phyloP scores from a whole-genome alignment of 768 basidiomycete species.

The Asterophora parasitica region DNA sequence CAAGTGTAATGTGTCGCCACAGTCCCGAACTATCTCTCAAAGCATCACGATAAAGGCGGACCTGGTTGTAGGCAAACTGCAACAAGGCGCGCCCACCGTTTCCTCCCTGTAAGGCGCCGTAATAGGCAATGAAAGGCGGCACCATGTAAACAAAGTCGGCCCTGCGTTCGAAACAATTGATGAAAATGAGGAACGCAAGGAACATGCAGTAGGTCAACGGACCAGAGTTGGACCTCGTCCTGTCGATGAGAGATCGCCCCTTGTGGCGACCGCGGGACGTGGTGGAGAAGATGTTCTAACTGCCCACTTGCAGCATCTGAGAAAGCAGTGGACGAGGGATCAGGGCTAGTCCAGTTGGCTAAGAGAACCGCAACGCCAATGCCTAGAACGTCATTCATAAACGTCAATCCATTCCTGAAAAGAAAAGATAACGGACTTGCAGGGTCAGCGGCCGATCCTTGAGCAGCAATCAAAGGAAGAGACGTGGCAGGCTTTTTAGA shows the following conservation, averaged over 20 bases:
- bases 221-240: conserved; percentile 53
- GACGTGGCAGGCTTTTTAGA: conserved; percentile 29
- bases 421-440: conserved; percentile 29
- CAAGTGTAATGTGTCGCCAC: conserved; percentile 54
- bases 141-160: conserved; percentile 59
- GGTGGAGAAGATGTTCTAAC: conserved; percentile 41
- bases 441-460: conserved; percentile 57
- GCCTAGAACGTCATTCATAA: conserved; percentile 25
- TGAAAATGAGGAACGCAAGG: background rate
- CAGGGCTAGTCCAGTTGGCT: conserved; percentile 46
- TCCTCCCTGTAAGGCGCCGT: conserved; percentile 43
- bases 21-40: conserved; percentile 43
- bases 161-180: conserved; percentile 28
- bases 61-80: conserved; percentile 51
- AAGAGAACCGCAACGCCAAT: conserved; percentile 49
- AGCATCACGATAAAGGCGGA: conserved; percentile 49
- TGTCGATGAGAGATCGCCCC: conserved; percentile 60
- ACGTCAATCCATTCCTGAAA: conserved; percentile 1
- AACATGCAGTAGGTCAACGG: background rate
- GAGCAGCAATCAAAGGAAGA: conserved; percentile 37
- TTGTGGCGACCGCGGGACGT: conserved; percentile 36
- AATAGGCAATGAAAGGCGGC: conserved; percentile 65
- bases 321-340: conserved; percentile 30
- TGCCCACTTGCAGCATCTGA: conserved; percentile 40
- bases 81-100: conserved; percentile 31